Evolutionary conservation across 495 filamentous ascomycete species (phyloP).

Genomic region (Penicillium goetzii): DNA sequence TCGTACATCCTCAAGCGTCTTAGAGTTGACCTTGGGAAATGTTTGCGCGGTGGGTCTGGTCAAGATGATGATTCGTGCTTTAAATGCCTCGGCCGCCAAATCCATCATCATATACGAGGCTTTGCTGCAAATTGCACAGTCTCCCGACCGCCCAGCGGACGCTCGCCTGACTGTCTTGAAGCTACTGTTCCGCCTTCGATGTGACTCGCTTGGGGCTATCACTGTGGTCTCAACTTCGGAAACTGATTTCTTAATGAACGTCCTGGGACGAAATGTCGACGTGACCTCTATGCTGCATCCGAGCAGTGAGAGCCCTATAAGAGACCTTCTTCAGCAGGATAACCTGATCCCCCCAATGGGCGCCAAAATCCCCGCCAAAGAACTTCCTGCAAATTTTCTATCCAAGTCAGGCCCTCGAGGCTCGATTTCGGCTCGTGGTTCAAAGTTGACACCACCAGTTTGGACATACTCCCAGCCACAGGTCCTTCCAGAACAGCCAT

Average conservation of each 20-base stretch:
- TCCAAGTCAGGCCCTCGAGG: slow-evolving; percentile 39
- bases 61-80: slow-evolving; percentile 47
- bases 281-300: slow-evolving; percentile 33
- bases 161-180: slow-evolving; percentile 82
- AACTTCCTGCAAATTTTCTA: slow-evolving; percentile 22
- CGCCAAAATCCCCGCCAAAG: slow-evolving; percentile 30
- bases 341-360: slow-evolving; percentile 26
- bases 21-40: slow-evolving; percentile 48
- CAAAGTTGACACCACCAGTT: slow-evolving; percentile 52
- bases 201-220: slow-evolving; percentile 74
- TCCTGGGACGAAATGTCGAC: slow-evolving; percentile 68
- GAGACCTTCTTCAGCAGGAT: slow-evolving; percentile 34
- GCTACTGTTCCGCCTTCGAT: slow-evolving; percentile 80
- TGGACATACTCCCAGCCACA: slow-evolving; percentile 59
- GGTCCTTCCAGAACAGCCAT: slow-evolving; percentile 58
- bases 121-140: slow-evolving; percentile 44
- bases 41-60: slow-evolving; percentile 49
- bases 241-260: slow-evolving; percentile 69
- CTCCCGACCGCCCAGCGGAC: slow-evolving; percentile 53
- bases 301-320: slow-evolving; percentile 28
- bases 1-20: slow-evolving; percentile 37
- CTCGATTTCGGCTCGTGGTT: slow-evolving; percentile 39
- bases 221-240: slow-evolving; percentile 68
- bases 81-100: slow-evolving; percentile 46
- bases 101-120: slow-evolving; percentile 45